phyloP scores from a whole-genome alignment of 148 eudicot genomes.

The Pouteria glomerata region DNA sequence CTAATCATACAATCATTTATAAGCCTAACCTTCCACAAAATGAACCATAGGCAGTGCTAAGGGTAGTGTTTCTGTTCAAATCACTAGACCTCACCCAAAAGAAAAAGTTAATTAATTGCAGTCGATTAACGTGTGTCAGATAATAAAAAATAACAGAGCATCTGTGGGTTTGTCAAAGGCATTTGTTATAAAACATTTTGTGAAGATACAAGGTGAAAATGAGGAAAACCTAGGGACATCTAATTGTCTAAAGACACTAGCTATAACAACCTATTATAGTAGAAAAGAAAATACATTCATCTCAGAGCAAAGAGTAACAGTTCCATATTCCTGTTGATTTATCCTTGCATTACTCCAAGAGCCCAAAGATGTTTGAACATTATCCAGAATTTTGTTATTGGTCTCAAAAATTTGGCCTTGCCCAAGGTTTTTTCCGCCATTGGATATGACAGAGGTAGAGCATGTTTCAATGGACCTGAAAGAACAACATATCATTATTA shows the following conservation, averaged over 20 bases:
- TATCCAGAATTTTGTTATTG: slow-evolving; percentile 40
- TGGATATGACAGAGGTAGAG: slow-evolving; percentile 27
- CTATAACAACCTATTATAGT: not conserved
- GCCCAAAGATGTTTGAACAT: slow-evolving; percentile 42
- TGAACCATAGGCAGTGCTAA: not conserved
- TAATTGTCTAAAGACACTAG: not conserved
- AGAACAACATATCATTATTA: slow-evolving; percentile 5
- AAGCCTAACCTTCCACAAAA: not conserved
- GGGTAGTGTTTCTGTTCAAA: not conserved
- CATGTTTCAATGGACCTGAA: slow-evolving; percentile 44
- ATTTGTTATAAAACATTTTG: not conserved
- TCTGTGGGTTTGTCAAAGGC: not conserved
- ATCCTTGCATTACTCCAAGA: slow-evolving; percentile 50
- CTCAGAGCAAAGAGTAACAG: not conserved
- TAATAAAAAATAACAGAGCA: too few species aligned
- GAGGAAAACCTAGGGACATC: not conserved
- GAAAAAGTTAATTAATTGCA: not conserved
- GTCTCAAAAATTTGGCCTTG: slow-evolving; percentile 37
- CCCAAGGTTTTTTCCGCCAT: slow-evolving; percentile 30
- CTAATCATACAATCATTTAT: not conserved
- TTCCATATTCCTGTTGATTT: slow-evolving; percentile 52
- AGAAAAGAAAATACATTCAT: not conserved
- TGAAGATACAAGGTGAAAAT: not conserved
- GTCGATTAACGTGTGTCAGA: too few species aligned
- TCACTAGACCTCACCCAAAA: not conserved